Evolutionary conservation across 208 protist species (phyloP), one percentile per base, ranked within the genome.

Genomic region (Vickermania ingenoplastis): DNA sequence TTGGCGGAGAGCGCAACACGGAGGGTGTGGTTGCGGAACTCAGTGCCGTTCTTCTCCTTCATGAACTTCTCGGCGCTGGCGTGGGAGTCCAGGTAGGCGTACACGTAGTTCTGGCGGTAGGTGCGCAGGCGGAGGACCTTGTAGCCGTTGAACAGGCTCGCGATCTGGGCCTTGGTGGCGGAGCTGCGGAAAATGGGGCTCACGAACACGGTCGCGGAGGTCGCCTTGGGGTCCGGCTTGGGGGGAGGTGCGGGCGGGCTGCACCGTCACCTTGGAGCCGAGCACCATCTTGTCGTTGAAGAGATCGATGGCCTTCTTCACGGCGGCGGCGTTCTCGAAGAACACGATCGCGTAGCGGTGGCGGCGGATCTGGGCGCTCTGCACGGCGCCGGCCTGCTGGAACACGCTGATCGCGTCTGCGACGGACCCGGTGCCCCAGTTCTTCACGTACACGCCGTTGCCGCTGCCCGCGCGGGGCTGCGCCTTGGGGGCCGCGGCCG

Each of bases 401-500:
- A 91, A 91, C 29, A 81, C 69, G 22, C 26, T 36, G 28, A 56
- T 81, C 58, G 75, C 79, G 57, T 86, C 83, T 25, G 66, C 72
- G 45, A 86, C 83, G 57, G 79, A 87, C 41, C 77, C 83, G 56
- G 65, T 75, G 50, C 83, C 83, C 83, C 79, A 87, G 73, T 85
- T 85, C 83, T 91, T 91, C 71, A 91, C 80, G 65, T 91, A 91
- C 67, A 91, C 75, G 59, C 83, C 83, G 69, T 85, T 82, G 63
- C 67, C 63, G 57, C 41, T 71, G 72, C 71, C 75, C 56, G 71
- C 45, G 29, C n/a, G n/a, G n/a, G n/a, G n/a, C n/a, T n/a, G n/a
- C n/a, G n/a, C n/a, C n/a, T n/a, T n/a, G n/a, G n/a, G n/a, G n/a
- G n/a, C n/a, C n/a, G n/a, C n/a, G n/a, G n/a, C n/a, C n/a, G n/a